Percentiles rank a stretch among this genome's conserved stretches.
Conservation (phyloP, 495 filamentous ascomycete genomes). For the Barbatosphaeria neglecta region DNA sequence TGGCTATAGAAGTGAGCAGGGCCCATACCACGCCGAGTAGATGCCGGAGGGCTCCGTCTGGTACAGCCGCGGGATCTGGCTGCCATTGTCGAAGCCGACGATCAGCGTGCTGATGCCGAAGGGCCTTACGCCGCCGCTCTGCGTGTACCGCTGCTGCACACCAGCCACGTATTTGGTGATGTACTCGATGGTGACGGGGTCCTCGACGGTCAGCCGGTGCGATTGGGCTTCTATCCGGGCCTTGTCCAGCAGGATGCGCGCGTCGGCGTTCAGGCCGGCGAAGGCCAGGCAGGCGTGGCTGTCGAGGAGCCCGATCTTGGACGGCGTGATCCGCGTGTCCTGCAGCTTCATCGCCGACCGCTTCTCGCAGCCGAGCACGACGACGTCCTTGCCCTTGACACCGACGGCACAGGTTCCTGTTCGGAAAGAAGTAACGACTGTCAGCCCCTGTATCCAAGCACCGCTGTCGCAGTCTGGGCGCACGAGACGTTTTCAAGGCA, state of each 20-base stretch:
- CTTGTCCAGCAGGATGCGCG: slow-evolving; percentile 93
- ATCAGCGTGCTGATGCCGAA: slow-evolving; percentile 97
- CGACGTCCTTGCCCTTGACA: slow-evolving; percentile 89
- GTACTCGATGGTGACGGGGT: slow-evolving; percentile 95
- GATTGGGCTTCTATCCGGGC: slow-evolving; percentile 93
- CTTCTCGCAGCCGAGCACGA: slow-evolving; percentile 96
- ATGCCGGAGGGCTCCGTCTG: slow-evolving; percentile 98
- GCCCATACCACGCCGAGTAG: slow-evolving; percentile 93
- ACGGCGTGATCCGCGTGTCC: slow-evolving; percentile 97
- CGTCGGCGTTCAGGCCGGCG: slow-evolving; percentile 93
- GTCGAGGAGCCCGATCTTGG: slow-evolving; percentile 91
- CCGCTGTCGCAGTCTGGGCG: too few relatives aligned
- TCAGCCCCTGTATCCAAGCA: too few relatives aligned
- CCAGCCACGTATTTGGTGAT: slow-evolving; percentile 97
- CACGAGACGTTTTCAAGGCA: too few relatives aligned
- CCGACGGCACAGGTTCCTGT: slow-evolving; percentile 94
- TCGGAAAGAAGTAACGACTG: too few relatives aligned
- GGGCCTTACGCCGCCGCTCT: slow-evolving; percentile 91
- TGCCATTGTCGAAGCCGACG: slow-evolving; percentile 90
- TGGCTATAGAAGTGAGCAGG: background rate
- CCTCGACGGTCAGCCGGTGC: slow-evolving; percentile 95
- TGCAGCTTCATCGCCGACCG: slow-evolving; percentile 97
- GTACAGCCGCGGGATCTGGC: slow-evolving; percentile 75
- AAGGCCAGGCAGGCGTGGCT: slow-evolving; percentile 94
- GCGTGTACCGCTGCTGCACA: slow-evolving; percentile 96